These are phyloP conservation scores for Leccinum solheimii DNA, from an alignment of 1,284 basidiomycete genomes.

Conservation along the genomic window DNA sequence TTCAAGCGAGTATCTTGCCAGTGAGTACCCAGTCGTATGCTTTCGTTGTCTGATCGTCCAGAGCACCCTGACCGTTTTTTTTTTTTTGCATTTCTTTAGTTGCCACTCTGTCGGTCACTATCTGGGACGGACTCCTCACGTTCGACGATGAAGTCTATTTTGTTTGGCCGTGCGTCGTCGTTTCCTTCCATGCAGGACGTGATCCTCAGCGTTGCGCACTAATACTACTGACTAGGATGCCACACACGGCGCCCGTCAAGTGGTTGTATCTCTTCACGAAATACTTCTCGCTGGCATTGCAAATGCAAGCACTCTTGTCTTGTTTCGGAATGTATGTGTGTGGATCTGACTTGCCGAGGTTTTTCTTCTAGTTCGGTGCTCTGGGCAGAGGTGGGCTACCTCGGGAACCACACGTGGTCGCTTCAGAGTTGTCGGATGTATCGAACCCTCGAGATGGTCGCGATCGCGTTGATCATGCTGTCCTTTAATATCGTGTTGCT, in stretches of 20 bases:
- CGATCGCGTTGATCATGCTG: slow-evolving; percentile 18
- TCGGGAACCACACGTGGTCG: slow-evolving; percentile 3
- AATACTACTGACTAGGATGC: slow-evolving; percentile 10
- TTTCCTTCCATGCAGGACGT: background rate
- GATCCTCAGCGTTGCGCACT: background rate
- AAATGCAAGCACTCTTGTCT: slow-evolving; percentile 12
- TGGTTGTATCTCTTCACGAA: slow-evolving; percentile 27
- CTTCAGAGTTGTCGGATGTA: slow-evolving; percentile 10
- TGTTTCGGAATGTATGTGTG: background rate
- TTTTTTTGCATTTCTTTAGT: background rate
- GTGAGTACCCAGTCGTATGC: background rate
- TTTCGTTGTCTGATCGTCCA: background rate
- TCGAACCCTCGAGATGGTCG: slow-evolving; percentile 20
- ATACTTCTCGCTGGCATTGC: slow-evolving; percentile 16
- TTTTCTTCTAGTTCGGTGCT: slow-evolving; percentile 11
- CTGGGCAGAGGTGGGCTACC: slow-evolving; percentile 10
- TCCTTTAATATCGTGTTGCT: slow-evolving; percentile 19
- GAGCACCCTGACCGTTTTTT: background rate
- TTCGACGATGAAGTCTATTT: slow-evolving; percentile 16
- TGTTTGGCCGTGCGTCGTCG: slow-evolving; percentile 18
- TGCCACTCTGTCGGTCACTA: background rate
- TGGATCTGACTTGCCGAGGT: slow-evolving; percentile 1
- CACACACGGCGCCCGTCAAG: slow-evolving; percentile 18
- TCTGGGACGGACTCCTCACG: slow-evolving; percentile 20
- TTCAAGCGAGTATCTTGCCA: background rate